phyloP scores from a whole-genome alignment of 352 stramenopile genomes.

The Blastocystis sp. region DNA sequence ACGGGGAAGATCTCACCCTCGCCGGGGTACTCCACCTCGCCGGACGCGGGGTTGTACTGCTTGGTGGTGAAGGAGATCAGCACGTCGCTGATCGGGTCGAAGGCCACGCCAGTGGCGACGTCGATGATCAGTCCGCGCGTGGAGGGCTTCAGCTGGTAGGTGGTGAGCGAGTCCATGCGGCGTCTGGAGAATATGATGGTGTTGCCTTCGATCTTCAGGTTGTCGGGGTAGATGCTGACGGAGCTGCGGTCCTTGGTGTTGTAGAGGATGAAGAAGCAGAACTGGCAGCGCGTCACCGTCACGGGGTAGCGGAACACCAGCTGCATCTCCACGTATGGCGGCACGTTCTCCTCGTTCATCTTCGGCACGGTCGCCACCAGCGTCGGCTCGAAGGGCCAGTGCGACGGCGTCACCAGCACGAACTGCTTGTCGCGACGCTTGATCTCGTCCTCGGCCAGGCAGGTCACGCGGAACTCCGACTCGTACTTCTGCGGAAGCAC shows the following conservation, averaged over 20 bases:
- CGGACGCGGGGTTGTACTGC: not conserved
- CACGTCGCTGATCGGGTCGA: not conserved
- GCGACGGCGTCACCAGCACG: not conserved
- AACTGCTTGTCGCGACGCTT: not conserved
- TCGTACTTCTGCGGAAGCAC: not conserved
- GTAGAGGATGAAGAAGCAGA: conserved; percentile 63
- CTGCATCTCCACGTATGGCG: not conserved
- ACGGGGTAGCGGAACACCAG: conserved; percentile 52
- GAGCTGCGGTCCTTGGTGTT: conserved; percentile 8
- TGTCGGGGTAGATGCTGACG: not conserved
- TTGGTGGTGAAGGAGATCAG: conserved; percentile 4
- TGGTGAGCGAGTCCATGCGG: not conserved
- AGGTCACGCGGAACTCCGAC: not conserved
- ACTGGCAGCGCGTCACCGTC: not conserved
- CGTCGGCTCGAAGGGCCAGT: not conserved
- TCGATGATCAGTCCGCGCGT: conserved; percentile 19
- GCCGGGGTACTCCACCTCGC: not conserved
- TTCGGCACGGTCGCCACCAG: not conserved
- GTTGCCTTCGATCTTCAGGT: not conserved
- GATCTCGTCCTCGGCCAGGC: not conserved
- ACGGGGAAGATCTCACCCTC: not conserved
- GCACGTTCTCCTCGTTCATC: not conserved
- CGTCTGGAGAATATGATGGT: not conserved
- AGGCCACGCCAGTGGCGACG: not conserved
- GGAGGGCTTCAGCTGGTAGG: conserved; percentile 7